These are phyloP conservation scores for Claviceps sp. DNA, from an alignment of 2,329 filamentous ascomycete genomes.

Conservation along the genomic window DNA sequence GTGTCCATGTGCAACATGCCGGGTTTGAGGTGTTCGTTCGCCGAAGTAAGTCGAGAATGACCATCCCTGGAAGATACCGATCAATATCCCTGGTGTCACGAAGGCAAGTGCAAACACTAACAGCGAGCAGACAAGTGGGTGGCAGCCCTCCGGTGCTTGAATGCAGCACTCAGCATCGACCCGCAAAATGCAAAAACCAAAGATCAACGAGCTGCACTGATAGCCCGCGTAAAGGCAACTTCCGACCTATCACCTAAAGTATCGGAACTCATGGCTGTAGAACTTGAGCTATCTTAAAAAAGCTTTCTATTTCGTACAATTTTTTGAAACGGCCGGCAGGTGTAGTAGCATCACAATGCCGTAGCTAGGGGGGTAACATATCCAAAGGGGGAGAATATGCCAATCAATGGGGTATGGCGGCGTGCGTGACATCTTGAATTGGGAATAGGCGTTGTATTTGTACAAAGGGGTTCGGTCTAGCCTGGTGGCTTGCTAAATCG, in stretches of 20 bases:
- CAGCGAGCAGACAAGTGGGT: constrained; percentile 60
- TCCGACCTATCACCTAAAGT: constrained; percentile 50
- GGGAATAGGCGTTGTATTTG: not conserved
- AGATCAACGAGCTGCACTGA: constrained; percentile 60
- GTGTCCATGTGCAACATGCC: constrained; percentile 66
- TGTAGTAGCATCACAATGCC: not conserved
- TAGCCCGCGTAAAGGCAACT: constrained; percentile 42
- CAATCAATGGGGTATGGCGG: not conserved
- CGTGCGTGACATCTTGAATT: not conserved
- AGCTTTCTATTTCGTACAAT: not conserved
- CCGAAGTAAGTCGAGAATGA: constrained; percentile 47
- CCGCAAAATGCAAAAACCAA: constrained; percentile 58
- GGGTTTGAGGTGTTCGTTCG: constrained; percentile 86
- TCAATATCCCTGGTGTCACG: not conserved
- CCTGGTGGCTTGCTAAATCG: too few species aligned
- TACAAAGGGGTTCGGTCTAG: not conserved
- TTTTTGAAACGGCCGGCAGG: not conserved
- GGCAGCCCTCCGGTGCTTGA: constrained; percentile 74
- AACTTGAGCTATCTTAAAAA: constrained; percentile 38
- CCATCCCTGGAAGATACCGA: not conserved
- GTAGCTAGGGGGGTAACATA: not conserved
- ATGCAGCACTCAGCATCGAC: constrained; percentile 58
- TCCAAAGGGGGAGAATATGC: not conserved
- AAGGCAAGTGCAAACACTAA: constrained; percentile 1
- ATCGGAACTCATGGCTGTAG: constrained; percentile 53